These are phyloP conservation scores for Drechmeria coniospora DNA, from an alignment of 2,329 filamentous ascomycete genomes.

Conservation along the genomic window DNA sequence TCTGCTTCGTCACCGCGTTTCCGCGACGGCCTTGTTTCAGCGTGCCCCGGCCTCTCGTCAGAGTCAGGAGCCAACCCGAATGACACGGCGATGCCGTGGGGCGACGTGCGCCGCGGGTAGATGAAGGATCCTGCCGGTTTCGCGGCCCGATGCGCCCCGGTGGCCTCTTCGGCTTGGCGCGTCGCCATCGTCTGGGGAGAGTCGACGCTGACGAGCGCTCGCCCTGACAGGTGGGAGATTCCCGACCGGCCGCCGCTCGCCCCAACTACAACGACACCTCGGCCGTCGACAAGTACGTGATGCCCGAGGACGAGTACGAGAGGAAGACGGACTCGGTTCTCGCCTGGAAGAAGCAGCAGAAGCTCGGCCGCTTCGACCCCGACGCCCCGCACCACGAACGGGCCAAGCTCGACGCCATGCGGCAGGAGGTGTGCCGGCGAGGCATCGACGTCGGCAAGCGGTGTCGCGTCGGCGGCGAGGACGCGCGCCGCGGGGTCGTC, in stretches of 20 bases:
- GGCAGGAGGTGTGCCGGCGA: slow-evolving; percentile 53
- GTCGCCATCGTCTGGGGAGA: too few relatives aligned
- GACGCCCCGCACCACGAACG: slow-evolving; percentile 59
- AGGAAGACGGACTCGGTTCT: slow-evolving; percentile 76
- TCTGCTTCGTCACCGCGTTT: too few relatives aligned
- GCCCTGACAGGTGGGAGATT: slow-evolving; percentile 54
- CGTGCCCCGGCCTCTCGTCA: too few relatives aligned
- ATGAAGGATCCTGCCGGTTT: too few relatives aligned
- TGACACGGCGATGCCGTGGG: too few relatives aligned
- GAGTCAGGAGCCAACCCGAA: too few relatives aligned
- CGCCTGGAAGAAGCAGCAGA: slow-evolving; percentile 89
- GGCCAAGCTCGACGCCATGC: slow-evolving; percentile 52
- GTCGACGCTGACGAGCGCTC: slow-evolving; percentile 12
- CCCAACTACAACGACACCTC: slow-evolving; percentile 71
- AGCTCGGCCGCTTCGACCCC: slow-evolving; percentile 92
- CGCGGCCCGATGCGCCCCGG: too few relatives aligned
- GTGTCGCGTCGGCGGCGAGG: slow-evolving; percentile 51
- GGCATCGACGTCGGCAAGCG: slow-evolving; percentile 49
- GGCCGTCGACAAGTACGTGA: slow-evolving; percentile 73
- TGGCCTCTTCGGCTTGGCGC: too few relatives aligned
- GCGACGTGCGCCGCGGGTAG: too few relatives aligned
- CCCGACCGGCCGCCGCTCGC: slow-evolving; percentile 57
- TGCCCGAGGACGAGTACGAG: slow-evolving; percentile 78
- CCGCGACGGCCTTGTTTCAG: too few relatives aligned
- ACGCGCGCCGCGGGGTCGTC: slow-evolving; percentile 53